Evolutionary conservation across 1,139 yeast species (phyloP).

Genomic region (Sugiyamaella novakii): DNA sequence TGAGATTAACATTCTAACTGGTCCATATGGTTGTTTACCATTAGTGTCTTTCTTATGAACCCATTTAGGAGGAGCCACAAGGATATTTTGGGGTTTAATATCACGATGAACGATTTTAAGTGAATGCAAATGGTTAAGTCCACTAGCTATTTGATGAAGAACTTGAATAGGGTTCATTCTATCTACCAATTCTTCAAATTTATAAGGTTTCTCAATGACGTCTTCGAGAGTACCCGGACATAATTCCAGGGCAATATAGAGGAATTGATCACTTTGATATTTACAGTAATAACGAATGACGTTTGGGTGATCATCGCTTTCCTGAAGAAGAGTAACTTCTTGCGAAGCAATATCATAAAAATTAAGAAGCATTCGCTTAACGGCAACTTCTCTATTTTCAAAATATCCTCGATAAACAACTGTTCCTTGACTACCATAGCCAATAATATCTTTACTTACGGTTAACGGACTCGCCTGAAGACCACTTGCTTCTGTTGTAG

Average conservation of each 20-base stretch:
- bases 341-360: conserved; percentile 96
- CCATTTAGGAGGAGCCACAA: conserved; percentile 72
- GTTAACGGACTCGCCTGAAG: conserved; percentile 52
- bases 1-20: conserved; percentile 75
- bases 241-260: conserved; percentile 89
- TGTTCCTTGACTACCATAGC: conserved; percentile 97
- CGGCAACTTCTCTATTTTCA: conserved; percentile 93
- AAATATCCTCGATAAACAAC: conserved; percentile 88
- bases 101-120: conserved; percentile 94
- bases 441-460: conserved; percentile 73
- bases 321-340: conserved; percentile 83
- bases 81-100: conserved; percentile 91
- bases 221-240: conserved; percentile 91
- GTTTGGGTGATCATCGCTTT: conserved; percentile 95
- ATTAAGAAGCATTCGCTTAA: conserved; percentile 88
- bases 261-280: conserved; percentile 80
- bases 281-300: conserved; percentile 92
- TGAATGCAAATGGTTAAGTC: conserved; percentile 84
- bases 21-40: conserved; percentile 36
- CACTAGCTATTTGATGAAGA: conserved; percentile 76
- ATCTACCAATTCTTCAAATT: conserved; percentile 41
- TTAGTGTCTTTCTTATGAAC: conserved; percentile 29
- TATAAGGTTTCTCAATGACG: conserved; percentile 50
- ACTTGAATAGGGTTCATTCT: conserved; percentile 56
- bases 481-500: conserved; percentile 19